Percentiles rank a stretch among this genome's conserved stretches.
Conservation (phyloP, 139 green algal genomes). For the Coelastrella sp. region DNA sequence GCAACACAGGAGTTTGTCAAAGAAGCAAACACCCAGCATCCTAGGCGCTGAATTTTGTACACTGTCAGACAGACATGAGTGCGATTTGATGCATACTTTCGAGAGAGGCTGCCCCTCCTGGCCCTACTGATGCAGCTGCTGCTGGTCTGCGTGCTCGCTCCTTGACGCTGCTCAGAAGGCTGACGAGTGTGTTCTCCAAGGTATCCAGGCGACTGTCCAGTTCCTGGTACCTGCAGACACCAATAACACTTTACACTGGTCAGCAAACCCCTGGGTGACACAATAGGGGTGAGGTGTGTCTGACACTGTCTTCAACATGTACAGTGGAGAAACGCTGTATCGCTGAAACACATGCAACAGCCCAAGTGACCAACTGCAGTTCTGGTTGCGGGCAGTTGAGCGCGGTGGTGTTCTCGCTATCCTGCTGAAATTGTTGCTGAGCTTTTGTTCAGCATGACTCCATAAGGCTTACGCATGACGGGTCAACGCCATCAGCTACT, state of each 20-base stretch:
- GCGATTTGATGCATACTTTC: neutral
- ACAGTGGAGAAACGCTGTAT: too few relatives aligned
- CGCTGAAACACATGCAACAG: too few relatives aligned
- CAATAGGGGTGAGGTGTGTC: too few relatives aligned
- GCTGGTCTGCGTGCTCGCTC: neutral
- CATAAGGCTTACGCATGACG: too few relatives aligned
- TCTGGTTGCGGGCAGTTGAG: too few relatives aligned
- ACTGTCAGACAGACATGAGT: neutral
- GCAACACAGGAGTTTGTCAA: neutral
- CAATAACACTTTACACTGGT: neutral
- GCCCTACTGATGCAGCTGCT: conserved; percentile 33
- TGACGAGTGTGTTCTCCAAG: conserved; percentile 14
- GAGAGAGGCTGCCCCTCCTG: neutral
- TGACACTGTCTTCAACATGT: too few relatives aligned
- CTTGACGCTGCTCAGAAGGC: conserved; percentile 26
- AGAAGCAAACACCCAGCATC: neutral
- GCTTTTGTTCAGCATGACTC: too few relatives aligned
- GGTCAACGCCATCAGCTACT: too few relatives aligned
- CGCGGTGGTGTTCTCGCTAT: too few relatives aligned
- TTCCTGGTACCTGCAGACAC: neutral
- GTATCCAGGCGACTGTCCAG: conserved; percentile 9
- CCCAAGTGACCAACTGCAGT: too few relatives aligned
- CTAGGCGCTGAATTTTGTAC: neutral
- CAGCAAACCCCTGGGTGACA: too few relatives aligned
- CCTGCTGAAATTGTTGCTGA: too few relatives aligned